phyloP scores from a whole-genome alignment of 768 basidiomycete genomes.

The Podaxis mareebaensis region DNA sequence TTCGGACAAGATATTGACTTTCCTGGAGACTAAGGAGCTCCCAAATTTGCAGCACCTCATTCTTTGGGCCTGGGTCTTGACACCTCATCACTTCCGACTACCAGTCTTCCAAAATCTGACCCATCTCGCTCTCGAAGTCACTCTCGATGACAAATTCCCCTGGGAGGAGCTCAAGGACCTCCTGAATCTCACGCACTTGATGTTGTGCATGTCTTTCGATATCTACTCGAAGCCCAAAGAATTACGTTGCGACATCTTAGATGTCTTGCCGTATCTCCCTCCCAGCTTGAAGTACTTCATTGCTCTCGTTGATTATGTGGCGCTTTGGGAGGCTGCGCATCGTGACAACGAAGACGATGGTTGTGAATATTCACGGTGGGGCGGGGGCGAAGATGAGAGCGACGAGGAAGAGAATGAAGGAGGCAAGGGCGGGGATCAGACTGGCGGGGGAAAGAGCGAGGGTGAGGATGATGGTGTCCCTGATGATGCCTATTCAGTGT shows the following conservation, averaged over 20 bases:
- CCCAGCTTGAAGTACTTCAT: background rate
- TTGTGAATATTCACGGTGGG: background rate
- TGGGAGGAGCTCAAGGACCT: background rate
- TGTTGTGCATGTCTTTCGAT: background rate
- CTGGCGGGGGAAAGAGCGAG: background rate
- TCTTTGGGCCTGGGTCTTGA: background rate
- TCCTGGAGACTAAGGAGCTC: background rate
- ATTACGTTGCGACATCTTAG: background rate
- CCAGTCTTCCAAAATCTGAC: background rate
- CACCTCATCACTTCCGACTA: background rate
- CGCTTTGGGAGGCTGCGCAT: background rate
- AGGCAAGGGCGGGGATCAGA: background rate
- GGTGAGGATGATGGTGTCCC: background rate
- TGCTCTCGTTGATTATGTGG: background rate
- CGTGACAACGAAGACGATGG: background rate
- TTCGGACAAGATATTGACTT: background rate
- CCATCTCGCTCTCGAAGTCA: background rate
- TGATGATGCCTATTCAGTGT: background rate
- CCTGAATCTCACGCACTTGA: background rate
- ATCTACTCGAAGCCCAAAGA: background rate
- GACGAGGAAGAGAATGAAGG: background rate
- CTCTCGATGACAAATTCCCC: background rate
- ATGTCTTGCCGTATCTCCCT: background rate
- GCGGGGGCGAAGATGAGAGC: background rate
- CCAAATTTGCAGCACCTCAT: background rate